These are phyloP conservation scores for Diaporthe aspalathi DNA, from an alignment of 2,329 filamentous ascomycete species.

Conservation along the genomic window DNA sequence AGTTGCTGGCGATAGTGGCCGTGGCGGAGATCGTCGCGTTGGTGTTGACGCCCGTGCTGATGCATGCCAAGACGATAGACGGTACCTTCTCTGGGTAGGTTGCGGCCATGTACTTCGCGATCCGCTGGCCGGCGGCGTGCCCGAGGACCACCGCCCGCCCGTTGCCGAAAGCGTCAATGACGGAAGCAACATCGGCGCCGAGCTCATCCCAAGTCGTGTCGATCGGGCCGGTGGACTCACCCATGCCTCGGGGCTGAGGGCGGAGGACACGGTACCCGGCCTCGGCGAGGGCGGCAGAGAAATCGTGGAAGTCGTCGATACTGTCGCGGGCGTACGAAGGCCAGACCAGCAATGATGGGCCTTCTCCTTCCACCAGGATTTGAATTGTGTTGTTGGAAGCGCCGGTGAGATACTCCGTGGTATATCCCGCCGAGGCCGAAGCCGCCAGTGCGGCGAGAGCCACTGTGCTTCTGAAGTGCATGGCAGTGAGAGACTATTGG, in stretches of 20 bases:
- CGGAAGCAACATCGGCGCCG: background rate
- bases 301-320: background rate
- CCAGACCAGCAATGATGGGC: conserved; percentile 5
- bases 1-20: background rate
- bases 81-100: conserved; percentile 3
- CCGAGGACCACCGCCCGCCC: background rate
- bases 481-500: background rate
- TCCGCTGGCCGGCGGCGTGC: background rate
- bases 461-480: background rate
- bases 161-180: background rate
- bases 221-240: conserved; percentile 3
- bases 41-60: background rate
- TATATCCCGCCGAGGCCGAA: background rate
- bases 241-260: background rate
- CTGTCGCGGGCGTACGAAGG: conserved; percentile 6
- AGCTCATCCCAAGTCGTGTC: background rate
- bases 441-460: background rate
- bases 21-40: conserved; percentile 6
- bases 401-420: conserved; percentile 9
- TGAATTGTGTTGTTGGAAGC: conserved; percentile 18
- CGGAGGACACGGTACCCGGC: conserved; percentile 7
- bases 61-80: conserved; percentile 8
- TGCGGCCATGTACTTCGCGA: background rate
- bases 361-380: conserved; percentile 1
- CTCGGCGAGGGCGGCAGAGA: conserved; percentile 1